These are phyloP conservation scores for Paralagenidium karlingii DNA, from an alignment of 352 stramenopile species.

Conservation along the genomic window DNA sequence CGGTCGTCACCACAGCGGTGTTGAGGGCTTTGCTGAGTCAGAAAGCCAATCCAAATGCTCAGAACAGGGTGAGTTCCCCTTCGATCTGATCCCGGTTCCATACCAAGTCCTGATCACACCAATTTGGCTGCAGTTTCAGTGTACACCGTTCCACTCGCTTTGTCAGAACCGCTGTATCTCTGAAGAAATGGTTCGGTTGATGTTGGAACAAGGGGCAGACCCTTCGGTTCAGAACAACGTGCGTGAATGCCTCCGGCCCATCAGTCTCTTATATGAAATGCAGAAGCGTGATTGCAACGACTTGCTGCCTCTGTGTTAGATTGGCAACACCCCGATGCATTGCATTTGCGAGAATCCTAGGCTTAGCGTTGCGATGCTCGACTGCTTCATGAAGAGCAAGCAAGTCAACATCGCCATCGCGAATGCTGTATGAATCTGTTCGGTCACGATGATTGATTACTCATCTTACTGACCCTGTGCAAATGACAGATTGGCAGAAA, in stretches of 20 bases:
- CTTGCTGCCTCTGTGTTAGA: conserved; percentile 22
- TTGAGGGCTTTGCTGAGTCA: conserved; percentile 24
- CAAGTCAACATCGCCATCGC: conserved; percentile 45
- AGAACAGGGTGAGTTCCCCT: conserved; percentile 34
- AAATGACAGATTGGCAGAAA: conserved; percentile 38
- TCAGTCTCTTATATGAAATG: background rate
- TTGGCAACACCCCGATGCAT: conserved; percentile 61
- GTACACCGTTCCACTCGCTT: conserved; percentile 57
- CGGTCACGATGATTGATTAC: background rate
- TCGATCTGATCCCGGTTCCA: too few relatives aligned
- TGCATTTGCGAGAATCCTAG: conserved; percentile 57
- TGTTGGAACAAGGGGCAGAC: conserved; percentile 49
- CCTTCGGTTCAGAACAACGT: conserved; percentile 72
- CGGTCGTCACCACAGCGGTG: conserved; percentile 14
- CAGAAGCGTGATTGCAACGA: too few relatives aligned
- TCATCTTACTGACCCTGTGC: background rate
- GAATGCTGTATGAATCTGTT: conserved; percentile 33
- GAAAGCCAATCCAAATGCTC: conserved; percentile 36
- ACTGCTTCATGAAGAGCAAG: conserved; percentile 40
- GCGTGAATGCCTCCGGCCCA: background rate
- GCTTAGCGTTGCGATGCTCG: conserved; percentile 39
- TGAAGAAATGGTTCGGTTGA: conserved; percentile 18
- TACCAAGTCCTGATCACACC: too few relatives aligned
- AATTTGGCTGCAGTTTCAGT: conserved; percentile 50
- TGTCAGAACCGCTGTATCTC: conserved; percentile 48